Conservation (phyloP, 2,329 filamentous ascomycete species). For the Pestalotiopsis sp. region DNA sequence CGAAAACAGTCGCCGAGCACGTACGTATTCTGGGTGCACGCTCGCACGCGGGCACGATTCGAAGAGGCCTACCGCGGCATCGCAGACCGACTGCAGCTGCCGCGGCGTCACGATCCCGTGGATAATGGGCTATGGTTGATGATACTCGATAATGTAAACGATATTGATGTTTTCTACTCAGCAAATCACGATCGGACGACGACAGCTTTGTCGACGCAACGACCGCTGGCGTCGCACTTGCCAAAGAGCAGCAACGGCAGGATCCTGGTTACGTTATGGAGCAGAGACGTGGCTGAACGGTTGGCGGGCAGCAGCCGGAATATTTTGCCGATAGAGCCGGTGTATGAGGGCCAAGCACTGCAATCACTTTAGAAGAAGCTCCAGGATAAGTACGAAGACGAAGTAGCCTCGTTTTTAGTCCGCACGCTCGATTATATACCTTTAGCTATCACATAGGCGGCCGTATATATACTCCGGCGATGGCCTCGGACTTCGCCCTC, state of each 20-base stretch:
- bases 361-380: too few species aligned
- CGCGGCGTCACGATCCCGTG: constrained; percentile 20
- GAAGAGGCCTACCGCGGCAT: constrained; percentile 33
- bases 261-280: not conserved
- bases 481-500: constrained; percentile 28
- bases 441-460: constrained; percentile 35
- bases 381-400: too few species aligned
- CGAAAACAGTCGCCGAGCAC: not conserved
- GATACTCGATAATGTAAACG: constrained; percentile 39
- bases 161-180: constrained; percentile 27
- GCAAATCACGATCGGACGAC: constrained; percentile 13
- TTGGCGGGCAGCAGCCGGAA: not conserved
- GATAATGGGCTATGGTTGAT: too few species aligned
- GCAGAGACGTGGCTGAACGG: not conserved
- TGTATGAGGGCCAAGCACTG: too few species aligned
- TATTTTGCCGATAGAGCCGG: too few species aligned
- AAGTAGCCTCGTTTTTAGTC: too few species aligned
- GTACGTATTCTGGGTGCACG: constrained; percentile 9
- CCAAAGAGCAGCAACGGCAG: constrained; percentile 17
- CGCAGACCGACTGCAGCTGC: constrained; percentile 29
- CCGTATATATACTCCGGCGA: constrained; percentile 31
- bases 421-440: too few species aligned
- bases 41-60: constrained; percentile 28
- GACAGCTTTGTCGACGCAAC: not conserved
- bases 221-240: constrained; percentile 23